Evolutionary conservation across 495 filamentous ascomycete genomes (phyloP), one percentile per base, ranked within the genome.

Genomic region (Penicillium roqueforti): DNA sequence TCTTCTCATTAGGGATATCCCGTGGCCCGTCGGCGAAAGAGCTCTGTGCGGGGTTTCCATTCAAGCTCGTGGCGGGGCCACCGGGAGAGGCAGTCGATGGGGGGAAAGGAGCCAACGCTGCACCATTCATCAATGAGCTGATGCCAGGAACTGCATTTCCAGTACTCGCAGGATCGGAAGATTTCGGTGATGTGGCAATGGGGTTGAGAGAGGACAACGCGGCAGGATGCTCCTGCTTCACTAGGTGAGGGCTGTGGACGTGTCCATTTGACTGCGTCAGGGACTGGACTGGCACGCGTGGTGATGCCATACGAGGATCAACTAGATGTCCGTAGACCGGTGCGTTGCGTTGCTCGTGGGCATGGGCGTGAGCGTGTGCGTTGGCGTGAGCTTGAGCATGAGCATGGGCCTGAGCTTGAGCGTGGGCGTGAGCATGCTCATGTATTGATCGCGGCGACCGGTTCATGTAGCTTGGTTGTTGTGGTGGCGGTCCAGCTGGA

Each of bases 1-100:
- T 71, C 62, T 85, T 86, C 53, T 84, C 81, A 46, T 76, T 80
- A 14, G 83, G 83, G 50, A 86, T 86, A 62, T 85, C 83, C 34
- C 79, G 74, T 0, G 80, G 81, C 9, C 78, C 80, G 9, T 81
- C 79, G 22, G 70, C 60, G 23, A 70, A 62, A 41, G 55, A 25
- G 8, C 52, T 42, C 28, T 2, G 39, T 4, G 60, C 51, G 4
- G 52, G 58, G 25, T 29, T 51, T 16, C 41, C 46, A 9, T 53
- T 56, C n/a, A 59, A 50, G 32, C 54, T 62, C 19, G 54, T 45
- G 10, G 51, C 43, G 4, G 56, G 48, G 51, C 44, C 50, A 14
- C 31, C 47, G 25, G 66, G 56, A 36, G 60, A 58, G 11, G 60
- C 61, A 10, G 67, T 57, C 8, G 71, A 66, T n/a, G n/a, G 1